Percentiles rank a stretch among this genome's conserved stretches.
These are phyloP conservation scores for Ettlia oleoabundans DNA, from an alignment of 139 green algal species.

Conservation along the genomic window DNA sequence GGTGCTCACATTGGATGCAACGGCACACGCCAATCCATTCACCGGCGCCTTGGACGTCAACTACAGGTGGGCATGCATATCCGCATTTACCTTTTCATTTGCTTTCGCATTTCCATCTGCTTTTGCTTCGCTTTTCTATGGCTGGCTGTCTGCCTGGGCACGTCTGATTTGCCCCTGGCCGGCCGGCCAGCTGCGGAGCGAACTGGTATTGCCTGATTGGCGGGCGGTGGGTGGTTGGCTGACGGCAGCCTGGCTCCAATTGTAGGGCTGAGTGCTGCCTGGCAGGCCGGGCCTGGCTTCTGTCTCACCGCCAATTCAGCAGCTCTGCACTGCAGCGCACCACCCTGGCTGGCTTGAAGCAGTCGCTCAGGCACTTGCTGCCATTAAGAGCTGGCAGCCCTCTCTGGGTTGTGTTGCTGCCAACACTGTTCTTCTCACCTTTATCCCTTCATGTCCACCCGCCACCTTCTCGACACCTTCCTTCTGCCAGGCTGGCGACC, in stretches of 20 bases:
- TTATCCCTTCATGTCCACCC: not conserved
- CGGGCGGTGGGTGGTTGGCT: no score
- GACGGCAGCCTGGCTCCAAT: no score
- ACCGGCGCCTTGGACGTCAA: slow-evolving; percentile 11
- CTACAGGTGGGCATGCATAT: not conserved
- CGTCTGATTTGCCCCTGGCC: no score
- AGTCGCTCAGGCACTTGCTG: no score
- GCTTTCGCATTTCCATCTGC: not conserved
- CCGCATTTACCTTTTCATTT: not conserved
- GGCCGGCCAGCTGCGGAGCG: no score
- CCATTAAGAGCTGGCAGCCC: not conserved
- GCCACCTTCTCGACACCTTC: not conserved
- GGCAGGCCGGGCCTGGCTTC: no score
- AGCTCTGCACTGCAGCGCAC: no score
- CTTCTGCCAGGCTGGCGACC: slow-evolving; percentile 28
- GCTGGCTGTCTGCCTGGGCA: not conserved
- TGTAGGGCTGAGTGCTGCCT: no score
- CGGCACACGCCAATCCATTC: slow-evolving; percentile 38
- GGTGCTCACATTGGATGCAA: slow-evolving; percentile 42
- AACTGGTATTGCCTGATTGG: no score
- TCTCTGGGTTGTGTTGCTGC: not conserved
- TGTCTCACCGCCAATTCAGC: no score
- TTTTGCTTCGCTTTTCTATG: not conserved
- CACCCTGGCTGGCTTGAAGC: no score
- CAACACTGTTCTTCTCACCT: not conserved